Percentiles rank a stretch among this genome's conserved stretches.
Evolutionary conservation across 306 rosid genomes (phyloP).

Genomic region (Bauhinia variegata): DNA sequence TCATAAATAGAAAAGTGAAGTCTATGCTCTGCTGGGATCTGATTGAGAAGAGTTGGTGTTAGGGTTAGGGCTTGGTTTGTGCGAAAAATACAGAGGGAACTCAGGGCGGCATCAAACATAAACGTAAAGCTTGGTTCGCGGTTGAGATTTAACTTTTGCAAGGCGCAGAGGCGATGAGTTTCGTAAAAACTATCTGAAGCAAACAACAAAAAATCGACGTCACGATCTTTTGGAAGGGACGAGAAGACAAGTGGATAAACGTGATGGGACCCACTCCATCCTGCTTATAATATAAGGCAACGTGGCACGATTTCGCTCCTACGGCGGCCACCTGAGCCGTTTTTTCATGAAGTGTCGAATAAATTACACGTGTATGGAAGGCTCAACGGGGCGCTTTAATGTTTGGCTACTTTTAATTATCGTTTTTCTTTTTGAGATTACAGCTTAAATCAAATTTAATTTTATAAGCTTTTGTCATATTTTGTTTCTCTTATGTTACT

Average conservation of each 20-base stretch:
- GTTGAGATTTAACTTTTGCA: conserved; percentile 67
- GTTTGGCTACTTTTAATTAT: too few relatives aligned
- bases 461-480: too few relatives aligned
- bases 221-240: conserved; percentile 56
- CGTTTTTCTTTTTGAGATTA: too few relatives aligned
- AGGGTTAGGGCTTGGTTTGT: conserved; percentile 72
- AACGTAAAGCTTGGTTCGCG: conserved; percentile 69
- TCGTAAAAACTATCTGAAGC: conserved; percentile 4
- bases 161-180: conserved; percentile 46
- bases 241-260: conserved; percentile 67
- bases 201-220: conserved; percentile 31
- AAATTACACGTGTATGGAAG: conserved; percentile 40
- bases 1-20: conserved; percentile 20
- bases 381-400: not conserved
- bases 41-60: conserved; percentile 20
- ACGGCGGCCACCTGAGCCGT: conserved; percentile 37
- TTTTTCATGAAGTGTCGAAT: conserved; percentile 37
- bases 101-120: conserved; percentile 67
- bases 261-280: conserved; percentile 44
- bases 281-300: conserved; percentile 29
- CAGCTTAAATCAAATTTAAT: too few relatives aligned
- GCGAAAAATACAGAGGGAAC: conserved; percentile 27
- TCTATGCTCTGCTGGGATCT: conserved; percentile 32
- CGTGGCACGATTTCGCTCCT: conserved; percentile 46
- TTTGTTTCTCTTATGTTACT: too few relatives aligned